These are phyloP conservation scores for Thalia dealbata DNA, from an alignment of 176 grass and related monocot genomes.

Conservation along the genomic window DNA sequence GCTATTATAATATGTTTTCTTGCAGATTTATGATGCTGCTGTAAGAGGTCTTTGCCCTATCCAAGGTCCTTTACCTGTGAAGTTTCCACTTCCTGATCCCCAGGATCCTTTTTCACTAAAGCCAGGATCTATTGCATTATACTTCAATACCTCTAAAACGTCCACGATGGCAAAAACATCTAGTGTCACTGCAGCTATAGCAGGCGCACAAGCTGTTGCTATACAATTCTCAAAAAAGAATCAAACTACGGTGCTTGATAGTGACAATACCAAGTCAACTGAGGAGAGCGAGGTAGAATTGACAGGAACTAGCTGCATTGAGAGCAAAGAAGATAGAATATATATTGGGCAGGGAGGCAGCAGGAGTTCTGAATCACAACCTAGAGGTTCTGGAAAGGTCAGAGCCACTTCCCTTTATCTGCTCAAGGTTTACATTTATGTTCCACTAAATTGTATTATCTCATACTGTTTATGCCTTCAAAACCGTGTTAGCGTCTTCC, in stretches of 20 bases:
- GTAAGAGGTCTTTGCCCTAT: conserved; percentile 51
- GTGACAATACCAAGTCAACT: conserved; percentile 7
- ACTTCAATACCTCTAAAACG: conserved; percentile 20
- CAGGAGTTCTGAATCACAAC: background rate
- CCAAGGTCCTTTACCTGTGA: conserved; percentile 60
- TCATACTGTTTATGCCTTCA: background rate
- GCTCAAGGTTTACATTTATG: background rate
- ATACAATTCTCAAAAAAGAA: conserved; percentile 54
- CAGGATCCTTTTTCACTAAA: conserved; percentile 39
- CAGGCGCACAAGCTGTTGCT: conserved; percentile 52
- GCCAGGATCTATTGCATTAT: conserved; percentile 39
- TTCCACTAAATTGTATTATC: background rate
- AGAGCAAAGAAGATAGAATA: background rate
- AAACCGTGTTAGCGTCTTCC: background rate
- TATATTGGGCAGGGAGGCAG: background rate
- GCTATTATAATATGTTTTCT: background rate
- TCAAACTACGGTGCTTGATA: conserved; percentile 1
- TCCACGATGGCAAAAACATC: conserved; percentile 21
- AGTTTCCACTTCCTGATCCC: conserved; percentile 64
- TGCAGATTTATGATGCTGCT: conserved; percentile 62
- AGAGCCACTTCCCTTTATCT: background rate
- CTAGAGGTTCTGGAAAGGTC: conserved; percentile 4
- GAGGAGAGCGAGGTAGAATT: background rate
- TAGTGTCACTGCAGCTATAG: conserved; percentile 54
- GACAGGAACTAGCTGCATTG: background rate